Evolutionary conservation across 2,329 filamentous ascomycete species (phyloP).

Genomic region (Fusarium coicis): DNA sequence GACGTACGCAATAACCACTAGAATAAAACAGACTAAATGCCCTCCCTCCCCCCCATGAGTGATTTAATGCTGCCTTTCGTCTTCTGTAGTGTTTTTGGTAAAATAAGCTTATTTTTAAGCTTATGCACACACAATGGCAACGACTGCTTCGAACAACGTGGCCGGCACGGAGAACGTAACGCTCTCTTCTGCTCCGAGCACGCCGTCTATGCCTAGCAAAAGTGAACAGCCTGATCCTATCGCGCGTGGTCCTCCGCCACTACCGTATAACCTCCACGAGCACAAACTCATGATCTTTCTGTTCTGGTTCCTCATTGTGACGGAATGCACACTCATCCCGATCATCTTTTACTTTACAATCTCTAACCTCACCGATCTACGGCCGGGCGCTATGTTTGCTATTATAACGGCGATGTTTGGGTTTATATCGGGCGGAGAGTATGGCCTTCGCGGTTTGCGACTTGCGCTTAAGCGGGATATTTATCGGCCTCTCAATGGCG

Average conservation of each 20-base stretch:
- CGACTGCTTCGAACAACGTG: neutral
- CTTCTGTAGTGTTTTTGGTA: neutral
- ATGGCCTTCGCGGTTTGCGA: conserved; percentile 43
- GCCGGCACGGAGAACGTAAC: neutral
- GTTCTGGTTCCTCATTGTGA: conserved; percentile 40
- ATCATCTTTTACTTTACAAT: conserved; percentile 58
- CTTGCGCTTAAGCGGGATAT: conserved; percentile 17
- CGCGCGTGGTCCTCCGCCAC: conserved; percentile 2
- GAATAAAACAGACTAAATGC: neutral
- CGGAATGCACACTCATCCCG: conserved; percentile 49
- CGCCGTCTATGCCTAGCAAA: conserved; percentile 3
- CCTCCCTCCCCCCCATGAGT: neutral
- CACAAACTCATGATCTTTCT: conserved; percentile 39
- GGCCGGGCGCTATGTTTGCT: conserved; percentile 51
- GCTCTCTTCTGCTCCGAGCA: conserved; percentile 11
- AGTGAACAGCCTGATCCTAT: neutral
- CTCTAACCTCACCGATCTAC: conserved; percentile 43
- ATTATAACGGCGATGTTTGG: conserved; percentile 61
- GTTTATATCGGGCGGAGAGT: conserved; percentile 57
- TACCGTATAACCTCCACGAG: conserved; percentile 40
- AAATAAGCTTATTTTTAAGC: conserved; percentile 34
- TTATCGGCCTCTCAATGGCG: conserved; percentile 5
- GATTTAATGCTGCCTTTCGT: neutral
- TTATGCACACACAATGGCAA: conserved; percentile 10
- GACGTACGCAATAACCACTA: conserved; percentile 2